These are phyloP conservation scores for Podila minutissima DNA, from an alignment of 192 early-diverging fungal genomes.

Conservation along the genomic window DNA sequence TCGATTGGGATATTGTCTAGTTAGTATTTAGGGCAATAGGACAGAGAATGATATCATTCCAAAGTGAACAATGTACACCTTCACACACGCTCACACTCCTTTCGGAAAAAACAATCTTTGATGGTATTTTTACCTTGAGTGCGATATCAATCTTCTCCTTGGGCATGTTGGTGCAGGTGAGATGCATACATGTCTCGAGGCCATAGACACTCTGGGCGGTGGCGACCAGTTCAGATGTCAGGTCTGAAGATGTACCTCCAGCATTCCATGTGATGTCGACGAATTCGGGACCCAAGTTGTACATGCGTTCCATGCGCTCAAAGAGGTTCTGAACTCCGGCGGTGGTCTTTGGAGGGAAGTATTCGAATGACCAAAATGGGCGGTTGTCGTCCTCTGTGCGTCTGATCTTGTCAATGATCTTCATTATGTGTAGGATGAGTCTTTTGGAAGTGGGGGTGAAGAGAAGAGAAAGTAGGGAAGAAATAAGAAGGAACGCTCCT, in stretches of 20 bases:
- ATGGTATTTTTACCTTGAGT: constrained; percentile 62
- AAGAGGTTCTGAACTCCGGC: constrained; percentile 84
- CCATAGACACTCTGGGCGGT: constrained; percentile 95
- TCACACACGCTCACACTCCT: neutral
- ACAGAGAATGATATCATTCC: neutral
- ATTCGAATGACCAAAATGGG: constrained; percentile 93
- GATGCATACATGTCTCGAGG: constrained; percentile 96
- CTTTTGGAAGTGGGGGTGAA: neutral
- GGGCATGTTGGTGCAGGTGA: constrained; percentile 99
- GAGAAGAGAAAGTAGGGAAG: neutral
- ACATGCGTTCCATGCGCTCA: constrained; percentile 98
- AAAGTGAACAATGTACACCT: neutral
- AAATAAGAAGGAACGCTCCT: neutral
- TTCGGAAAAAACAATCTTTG: neutral
- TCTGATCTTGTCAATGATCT: constrained; percentile 80
- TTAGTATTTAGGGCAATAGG: neutral
- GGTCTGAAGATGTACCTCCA: constrained; percentile 88
- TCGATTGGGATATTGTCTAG: neutral
- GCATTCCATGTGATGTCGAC: constrained; percentile 92
- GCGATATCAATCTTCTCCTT: constrained; percentile 88
- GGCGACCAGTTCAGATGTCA: constrained; percentile 88
- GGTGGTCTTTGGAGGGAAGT: constrained; percentile 96
- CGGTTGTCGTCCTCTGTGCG: constrained; percentile 74
- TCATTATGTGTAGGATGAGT: constrained; percentile 56
- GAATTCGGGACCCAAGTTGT: constrained; percentile 87